phyloP scores from a whole-genome alignment of 1,284 basidiomycete genomes.

The Volvariella volvacea region DNA sequence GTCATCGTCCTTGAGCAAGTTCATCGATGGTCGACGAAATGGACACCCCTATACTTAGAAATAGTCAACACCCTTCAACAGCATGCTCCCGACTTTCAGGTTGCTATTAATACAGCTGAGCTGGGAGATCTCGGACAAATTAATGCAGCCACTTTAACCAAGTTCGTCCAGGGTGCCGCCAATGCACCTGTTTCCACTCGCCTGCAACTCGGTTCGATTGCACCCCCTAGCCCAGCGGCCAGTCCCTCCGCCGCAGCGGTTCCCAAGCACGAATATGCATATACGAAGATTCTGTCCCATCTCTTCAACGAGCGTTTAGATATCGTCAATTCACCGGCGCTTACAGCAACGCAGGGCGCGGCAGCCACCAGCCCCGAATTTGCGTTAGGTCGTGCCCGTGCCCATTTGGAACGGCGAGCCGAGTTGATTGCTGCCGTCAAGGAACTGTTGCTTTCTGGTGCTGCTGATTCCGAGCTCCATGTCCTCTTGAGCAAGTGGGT shows the following conservation, averaged over 20 bases:
- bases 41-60: conserved; percentile 86
- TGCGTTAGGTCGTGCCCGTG: conserved; percentile 86
- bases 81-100: conserved; percentile 39
- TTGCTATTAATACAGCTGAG: conserved; percentile 53
- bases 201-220: conserved; percentile 36
- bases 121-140: conserved; percentile 46
- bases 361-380: conserved; percentile 88
- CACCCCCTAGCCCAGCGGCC: conserved; percentile 14
- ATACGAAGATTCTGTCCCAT: conserved; percentile 83
- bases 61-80: conserved; percentile 71
- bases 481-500: conserved; percentile 71
- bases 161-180: conserved; percentile 39
- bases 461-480: conserved; percentile 57
- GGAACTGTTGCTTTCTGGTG: conserved; percentile 45
- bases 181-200: conserved; percentile 28
- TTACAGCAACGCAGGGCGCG: conserved; percentile 62
- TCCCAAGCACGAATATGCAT: conserved; percentile 87
- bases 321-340: conserved; percentile 78
- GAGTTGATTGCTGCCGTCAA: conserved; percentile 60
- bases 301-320: conserved; percentile 82
- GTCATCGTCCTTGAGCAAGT: conserved; percentile 86
- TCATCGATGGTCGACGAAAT: conserved; percentile 73
- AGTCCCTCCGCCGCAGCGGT: conserved; percentile 42
- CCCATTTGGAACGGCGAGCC: conserved; percentile 67
- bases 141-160: conserved; percentile 36